Base-by-base conservation (phyloP, 805 yeast species). In the Candida multigemmis region DNA sequence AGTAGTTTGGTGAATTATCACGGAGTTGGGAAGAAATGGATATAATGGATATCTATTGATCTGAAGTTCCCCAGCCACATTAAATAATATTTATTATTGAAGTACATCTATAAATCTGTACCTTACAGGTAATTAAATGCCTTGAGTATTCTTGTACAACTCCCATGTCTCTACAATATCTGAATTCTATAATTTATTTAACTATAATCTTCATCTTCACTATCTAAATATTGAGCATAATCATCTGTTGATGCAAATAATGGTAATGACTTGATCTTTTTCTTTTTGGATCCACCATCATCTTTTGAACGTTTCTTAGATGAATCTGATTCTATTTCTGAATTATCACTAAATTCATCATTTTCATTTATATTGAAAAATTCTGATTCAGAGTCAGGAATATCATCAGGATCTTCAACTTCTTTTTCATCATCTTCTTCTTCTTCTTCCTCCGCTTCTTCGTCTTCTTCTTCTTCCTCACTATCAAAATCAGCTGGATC, bases 241-340 rank as follows among this genome's bases (percentile, higher is more conserved):
- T 82, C 94, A 22, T 82, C 95, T 7, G 77, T 94, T 24, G 86
- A 77, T 1, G 95, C 96, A 59, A 85, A 87, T 12, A 75, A 65
- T 13, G 96, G 96, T 34, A 87, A 60, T 24, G 68, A 73, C 44
- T 71, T 76, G 43, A 81, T 57, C 50, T 71, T 76, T 24, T 62
- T 54, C 46, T 64, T 73, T 60, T 70, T 74, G 12, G 64, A 40
- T 12, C 30, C 44, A 22, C 28, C 44, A 26, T 33, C 52, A 22
- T 57, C 55, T 31, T 40, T 46, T 14, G 38, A 34, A 29, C 46
- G 44, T 29, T 37, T 51, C 31, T 26, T 42, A 22, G 23, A 30
- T 20, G 17, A 30, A 38, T 16, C 28, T 46, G 36, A 46, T 15
- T 48, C 56, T 26, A 51, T 60, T 19, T 49, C 68, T 24, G 28